Conservation (phyloP, 2,329 filamentous ascomycete genomes). For the Teratosphaeria epicoccoides region DNA sequence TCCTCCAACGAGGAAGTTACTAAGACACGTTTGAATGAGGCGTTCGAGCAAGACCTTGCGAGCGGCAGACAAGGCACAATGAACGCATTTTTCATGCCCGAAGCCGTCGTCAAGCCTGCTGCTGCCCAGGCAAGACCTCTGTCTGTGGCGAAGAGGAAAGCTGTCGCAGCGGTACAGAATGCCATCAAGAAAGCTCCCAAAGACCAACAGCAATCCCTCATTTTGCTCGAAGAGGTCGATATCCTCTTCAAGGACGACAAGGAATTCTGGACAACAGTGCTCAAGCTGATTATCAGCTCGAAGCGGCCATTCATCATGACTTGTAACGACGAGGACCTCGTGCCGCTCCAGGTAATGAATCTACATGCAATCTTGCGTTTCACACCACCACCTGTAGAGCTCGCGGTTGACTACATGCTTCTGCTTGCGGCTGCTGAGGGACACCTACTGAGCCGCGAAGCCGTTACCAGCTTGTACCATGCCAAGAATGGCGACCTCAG, state of each 20-base stretch:
- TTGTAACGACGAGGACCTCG: conserved; percentile 79
- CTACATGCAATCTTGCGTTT: conserved; percentile 79
- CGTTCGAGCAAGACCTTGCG: conserved; percentile 48
- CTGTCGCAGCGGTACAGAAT: conserved; percentile 16
- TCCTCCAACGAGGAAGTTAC: conserved; percentile 28
- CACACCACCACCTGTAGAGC: conserved; percentile 50
- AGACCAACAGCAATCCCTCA: conserved; percentile 81
- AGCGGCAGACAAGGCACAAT: conserved; percentile 68
- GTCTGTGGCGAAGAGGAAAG: conserved; percentile 9
- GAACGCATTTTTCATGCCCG: conserved; percentile 64
- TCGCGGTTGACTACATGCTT: conserved; percentile 70
- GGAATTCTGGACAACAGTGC: conserved; percentile 80
- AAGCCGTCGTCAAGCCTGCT: conserved; percentile 24
- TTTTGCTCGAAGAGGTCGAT: conserved; percentile 88
- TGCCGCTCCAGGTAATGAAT: conserved; percentile 64
- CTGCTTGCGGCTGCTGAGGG: conserved; percentile 81
- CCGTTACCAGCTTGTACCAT: conserved; percentile 60
- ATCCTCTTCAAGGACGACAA: conserved; percentile 91
- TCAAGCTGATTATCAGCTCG: conserved; percentile 67
- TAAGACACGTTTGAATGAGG: conserved; percentile 27
- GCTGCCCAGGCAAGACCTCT: conserved; percentile 17
- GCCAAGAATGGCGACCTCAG: conserved; percentile 64
- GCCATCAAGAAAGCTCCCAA: conserved; percentile 26
- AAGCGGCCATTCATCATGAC: conserved; percentile 91
- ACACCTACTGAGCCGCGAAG: conserved; percentile 59